A percentile compares a stretch with the other conserved stretches of the same genome.
These are phyloP conservation scores for Syzygium jambos DNA, from an alignment of 345 rosid species.

Conservation along the genomic window DNA sequence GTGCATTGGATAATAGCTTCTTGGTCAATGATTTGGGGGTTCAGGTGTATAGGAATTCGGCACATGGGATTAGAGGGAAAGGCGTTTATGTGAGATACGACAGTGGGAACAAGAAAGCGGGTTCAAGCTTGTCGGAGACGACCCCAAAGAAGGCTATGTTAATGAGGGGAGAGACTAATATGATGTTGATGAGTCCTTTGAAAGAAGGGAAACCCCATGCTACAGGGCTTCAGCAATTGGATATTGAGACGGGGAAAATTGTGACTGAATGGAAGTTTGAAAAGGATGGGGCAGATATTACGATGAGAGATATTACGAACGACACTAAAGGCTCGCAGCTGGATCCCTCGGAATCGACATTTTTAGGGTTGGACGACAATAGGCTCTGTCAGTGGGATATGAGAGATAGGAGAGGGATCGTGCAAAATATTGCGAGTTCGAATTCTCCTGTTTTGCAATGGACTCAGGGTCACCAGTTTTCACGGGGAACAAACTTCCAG, in stretches of 20 bases:
- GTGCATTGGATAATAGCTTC: conserved; percentile 88
- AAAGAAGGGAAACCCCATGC: conserved; percentile 65
- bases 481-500: conserved; percentile 91
- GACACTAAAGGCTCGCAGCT: conserved; percentile 83
- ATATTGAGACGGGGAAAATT: conserved; percentile 80
- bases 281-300: conserved; percentile 81
- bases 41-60: conserved; percentile 70
- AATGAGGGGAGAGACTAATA: conserved; percentile 92
- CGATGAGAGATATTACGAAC: conserved; percentile 80
- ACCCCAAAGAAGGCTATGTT: conserved; percentile 80
- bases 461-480: conserved; percentile 92
- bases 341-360: conserved; percentile 90
- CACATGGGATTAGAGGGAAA: conserved; percentile 71
- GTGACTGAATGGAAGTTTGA: conserved; percentile 87
- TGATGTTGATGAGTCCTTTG: conserved; percentile 94
- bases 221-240: conserved; percentile 71
- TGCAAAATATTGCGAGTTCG: conserved; percentile 49
- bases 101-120: conserved; percentile 22
- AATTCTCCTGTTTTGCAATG: conserved; percentile 73
- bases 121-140: conserved; percentile 15
- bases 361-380: conserved; percentile 88
- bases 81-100: conserved; percentile 64
- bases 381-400: conserved; percentile 98
- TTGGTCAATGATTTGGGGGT: conserved; percentile 81
- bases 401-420: conserved; percentile 81